A percentile compares a stretch with the other conserved stretches of the same genome.
phyloP scores from a whole-genome alignment of 192 early-diverging fungal genomes.

The Mortierella alpina region DNA sequence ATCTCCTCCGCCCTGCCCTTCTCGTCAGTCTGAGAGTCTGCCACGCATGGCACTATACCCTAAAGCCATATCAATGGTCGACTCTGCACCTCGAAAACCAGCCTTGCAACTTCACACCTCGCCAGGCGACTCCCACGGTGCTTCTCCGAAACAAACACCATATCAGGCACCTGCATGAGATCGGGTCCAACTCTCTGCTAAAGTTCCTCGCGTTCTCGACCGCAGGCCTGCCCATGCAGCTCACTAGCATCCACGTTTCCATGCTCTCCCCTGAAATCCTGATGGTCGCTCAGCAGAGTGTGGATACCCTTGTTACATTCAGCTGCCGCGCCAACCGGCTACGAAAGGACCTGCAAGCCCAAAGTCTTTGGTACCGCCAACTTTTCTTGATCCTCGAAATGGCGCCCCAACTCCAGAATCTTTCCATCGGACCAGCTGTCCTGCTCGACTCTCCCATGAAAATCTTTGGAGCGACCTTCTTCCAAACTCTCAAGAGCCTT shows the following conservation, averaged over 20 bases:
- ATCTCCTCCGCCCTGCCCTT: constrained; percentile 1
- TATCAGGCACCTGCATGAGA: constrained; percentile 17
- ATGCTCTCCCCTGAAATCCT: constrained; percentile 32
- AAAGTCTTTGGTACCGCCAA: constrained; percentile 21
- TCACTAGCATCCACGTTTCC: constrained; percentile 8
- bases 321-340: constrained; percentile 30
- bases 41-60: constrained; percentile 3
- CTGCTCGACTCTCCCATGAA: constrained; percentile 15
- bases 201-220: constrained; percentile 19
- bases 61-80: constrained; percentile 15
- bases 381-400: constrained; percentile 20
- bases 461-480: constrained; percentile 5
- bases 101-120: constrained; percentile 21
- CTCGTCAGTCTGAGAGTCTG: constrained; percentile 5
- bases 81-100: constrained; percentile 20
- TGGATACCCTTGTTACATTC: constrained; percentile 10
- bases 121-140: constrained; percentile 19
- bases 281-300: constrained; percentile 12
- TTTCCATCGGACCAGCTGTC: constrained; percentile 17
- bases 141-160: constrained; percentile 27
- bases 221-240: background rate
- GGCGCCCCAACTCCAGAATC: background rate
- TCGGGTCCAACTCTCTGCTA: constrained; percentile 21
- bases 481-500: background rate
- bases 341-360: constrained; percentile 9